These are phyloP conservation scores for Saccharomycopsis amapae DNA, from an alignment of 805 yeast genomes.

Conservation along the genomic window DNA sequence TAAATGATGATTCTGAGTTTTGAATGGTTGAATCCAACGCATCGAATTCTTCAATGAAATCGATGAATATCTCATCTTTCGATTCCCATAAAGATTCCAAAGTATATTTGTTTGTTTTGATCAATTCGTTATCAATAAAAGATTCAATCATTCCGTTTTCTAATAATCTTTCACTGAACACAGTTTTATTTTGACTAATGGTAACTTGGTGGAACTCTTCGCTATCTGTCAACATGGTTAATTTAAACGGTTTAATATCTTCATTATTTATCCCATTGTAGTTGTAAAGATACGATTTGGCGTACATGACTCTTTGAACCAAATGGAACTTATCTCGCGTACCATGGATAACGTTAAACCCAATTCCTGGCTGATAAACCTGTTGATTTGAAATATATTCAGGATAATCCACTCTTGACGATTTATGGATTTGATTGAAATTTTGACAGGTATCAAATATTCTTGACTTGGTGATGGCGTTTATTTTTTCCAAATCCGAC, in stretches of 20 bases:
- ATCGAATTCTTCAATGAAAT: slow-evolving; percentile 6
- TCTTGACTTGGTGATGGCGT: not conserved
- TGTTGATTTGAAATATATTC: not conserved
- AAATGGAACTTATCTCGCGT: slow-evolving; percentile 1
- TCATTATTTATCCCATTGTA: slow-evolving; percentile 13
- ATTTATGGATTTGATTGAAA: not conserved
- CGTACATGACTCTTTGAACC: slow-evolving; percentile 9
- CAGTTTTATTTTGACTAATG: not conserved
- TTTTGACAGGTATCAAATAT: not conserved
- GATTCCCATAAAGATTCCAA: slow-evolving; percentile 3
- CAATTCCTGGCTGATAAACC: slow-evolving; percentile 4
- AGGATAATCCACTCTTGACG: not conserved
- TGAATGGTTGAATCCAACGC: not conserved
- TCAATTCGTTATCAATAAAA: slow-evolving; percentile 3
- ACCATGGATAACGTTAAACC: slow-evolving; percentile 10
- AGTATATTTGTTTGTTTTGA: not conserved
- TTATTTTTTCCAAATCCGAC: not conserved
- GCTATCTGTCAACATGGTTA: slow-evolving; percentile 1
- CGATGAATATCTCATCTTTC: not conserved
- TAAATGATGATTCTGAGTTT: not conserved
- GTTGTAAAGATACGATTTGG: slow-evolving; percentile 11
- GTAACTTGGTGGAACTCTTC: not conserved
- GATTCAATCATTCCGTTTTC: slow-evolving; percentile 7
- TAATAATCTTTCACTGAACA: slow-evolving; percentile 6
- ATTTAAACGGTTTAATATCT: slow-evolving; percentile 11